These are phyloP conservation scores for Aurinia saxatilis DNA, from an alignment of 345 rosid species.

Conservation along the genomic window DNA sequence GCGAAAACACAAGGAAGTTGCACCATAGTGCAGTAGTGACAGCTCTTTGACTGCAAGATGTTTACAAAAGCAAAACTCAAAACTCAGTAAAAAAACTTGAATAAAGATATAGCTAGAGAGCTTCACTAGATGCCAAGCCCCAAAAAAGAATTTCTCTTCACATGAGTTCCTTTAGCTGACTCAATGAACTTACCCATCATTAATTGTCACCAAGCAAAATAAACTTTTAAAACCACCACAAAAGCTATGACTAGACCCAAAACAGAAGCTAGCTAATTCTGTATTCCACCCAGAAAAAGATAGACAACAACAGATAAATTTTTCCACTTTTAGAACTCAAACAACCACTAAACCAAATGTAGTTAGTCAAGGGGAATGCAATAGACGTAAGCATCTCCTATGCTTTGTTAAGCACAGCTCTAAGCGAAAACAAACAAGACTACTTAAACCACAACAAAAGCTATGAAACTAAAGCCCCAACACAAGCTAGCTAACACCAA, in stretches of 20 bases:
- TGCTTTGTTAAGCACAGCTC: background rate
- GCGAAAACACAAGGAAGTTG: constrained; percentile 93
- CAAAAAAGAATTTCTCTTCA: background rate
- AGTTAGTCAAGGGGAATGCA: background rate
- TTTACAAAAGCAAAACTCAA: constrained; percentile 13
- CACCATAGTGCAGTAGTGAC: constrained; percentile 96
- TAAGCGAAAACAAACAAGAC: background rate
- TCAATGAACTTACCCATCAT: background rate
- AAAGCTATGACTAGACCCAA: background rate
- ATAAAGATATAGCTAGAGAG: background rate
- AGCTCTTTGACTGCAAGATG: constrained; percentile 75
- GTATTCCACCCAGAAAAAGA: background rate
- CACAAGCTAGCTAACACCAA: too few relatives aligned
- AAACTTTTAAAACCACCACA: background rate
- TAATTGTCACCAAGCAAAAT: background rate
- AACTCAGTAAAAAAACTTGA: background rate
- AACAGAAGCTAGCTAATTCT: background rate
- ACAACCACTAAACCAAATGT: background rate
- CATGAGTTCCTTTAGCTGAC: background rate
- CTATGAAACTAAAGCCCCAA: too few relatives aligned
- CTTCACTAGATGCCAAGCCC: background rate
- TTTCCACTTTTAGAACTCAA: background rate
- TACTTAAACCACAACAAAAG: background rate
- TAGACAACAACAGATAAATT: background rate
- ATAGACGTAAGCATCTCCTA: background rate